phyloP scores from a whole-genome alignment of 192 early-diverging fungal species.

The Coemansia erecta region DNA sequence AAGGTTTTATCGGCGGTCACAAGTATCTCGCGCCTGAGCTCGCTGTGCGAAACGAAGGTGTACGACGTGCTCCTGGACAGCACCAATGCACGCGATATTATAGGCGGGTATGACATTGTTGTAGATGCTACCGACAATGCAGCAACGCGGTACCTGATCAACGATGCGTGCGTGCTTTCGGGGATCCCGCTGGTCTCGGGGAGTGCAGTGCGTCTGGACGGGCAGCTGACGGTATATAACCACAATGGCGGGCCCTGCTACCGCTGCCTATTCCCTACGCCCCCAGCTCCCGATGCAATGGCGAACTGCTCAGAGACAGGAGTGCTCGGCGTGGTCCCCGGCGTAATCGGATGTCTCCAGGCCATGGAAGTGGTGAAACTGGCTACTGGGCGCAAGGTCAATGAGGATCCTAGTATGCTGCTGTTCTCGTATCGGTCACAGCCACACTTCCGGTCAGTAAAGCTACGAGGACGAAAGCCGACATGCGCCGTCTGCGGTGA shows the following conservation, averaged over 20 bases:
- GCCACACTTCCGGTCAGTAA: slow-evolving; percentile 77
- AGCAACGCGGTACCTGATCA: slow-evolving; percentile 90
- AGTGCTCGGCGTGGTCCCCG: slow-evolving; percentile 92
- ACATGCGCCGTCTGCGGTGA: slow-evolving; percentile 89
- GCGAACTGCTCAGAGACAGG: slow-evolving; percentile 90
- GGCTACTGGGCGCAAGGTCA: slow-evolving; percentile 59
- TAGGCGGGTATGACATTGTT: slow-evolving; percentile 77
- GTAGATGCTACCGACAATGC: slow-evolving; percentile 95
- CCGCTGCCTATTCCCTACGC: slow-evolving; percentile 90
- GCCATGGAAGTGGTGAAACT: slow-evolving; percentile 93
- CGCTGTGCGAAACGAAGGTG: slow-evolving; percentile 59
- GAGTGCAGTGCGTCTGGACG: slow-evolving; percentile 87
- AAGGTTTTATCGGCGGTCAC: slow-evolving; percentile 78
- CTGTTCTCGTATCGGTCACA: slow-evolving; percentile 72
- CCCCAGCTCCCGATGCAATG: slow-evolving; percentile 86
- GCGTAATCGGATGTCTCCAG: slow-evolving; percentile 88
- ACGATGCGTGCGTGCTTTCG: slow-evolving; percentile 86
- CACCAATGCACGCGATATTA: slow-evolving; percentile 74
- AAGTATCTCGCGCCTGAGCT: slow-evolving; percentile 61
- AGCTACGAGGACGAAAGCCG: slow-evolving; percentile 64
- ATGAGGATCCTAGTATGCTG: slow-evolving; percentile 65
- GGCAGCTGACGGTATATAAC: slow-evolving; percentile 96
- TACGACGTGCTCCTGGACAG: slow-evolving; percentile 76
- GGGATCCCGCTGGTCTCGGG: slow-evolving; percentile 85
- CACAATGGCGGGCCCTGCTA: slow-evolving; percentile 90